Evolutionary conservation across 176 grass and related monocot species (phyloP).

Genomic region (Zea mays): Zm-B73-REFERENCE-NAM-5.0 NC_050096.1:45782501-45783000

Average conservation of each 20-base stretch:
- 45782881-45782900: neutral
- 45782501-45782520: neutral
- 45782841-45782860: neutral
- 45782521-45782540: conserved; percentile 1
- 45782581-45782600: conserved; percentile 7
- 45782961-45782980: neutral
- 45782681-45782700: conserved; percentile 26
- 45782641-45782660: no score
- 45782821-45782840: neutral
- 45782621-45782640: no score
- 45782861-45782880: neutral
- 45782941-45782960: neutral
- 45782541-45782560: conserved; percentile 1
- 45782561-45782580: conserved; percentile 24
- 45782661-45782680: neutral
- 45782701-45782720: neutral
- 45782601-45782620: no score
- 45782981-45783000: neutral
- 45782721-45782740: neutral
- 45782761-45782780: neutral
- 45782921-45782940: conserved; percentile 12
- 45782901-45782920: conserved; percentile 8
- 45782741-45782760: no score
- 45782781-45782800: neutral
- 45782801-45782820: conserved; percentile 14